Percentiles rank a stretch among this genome's conserved stretches.
These are phyloP conservation scores for Otatea glauca DNA, from an alignment of 176 grass and related monocot species.

Conservation along the genomic window DNA sequence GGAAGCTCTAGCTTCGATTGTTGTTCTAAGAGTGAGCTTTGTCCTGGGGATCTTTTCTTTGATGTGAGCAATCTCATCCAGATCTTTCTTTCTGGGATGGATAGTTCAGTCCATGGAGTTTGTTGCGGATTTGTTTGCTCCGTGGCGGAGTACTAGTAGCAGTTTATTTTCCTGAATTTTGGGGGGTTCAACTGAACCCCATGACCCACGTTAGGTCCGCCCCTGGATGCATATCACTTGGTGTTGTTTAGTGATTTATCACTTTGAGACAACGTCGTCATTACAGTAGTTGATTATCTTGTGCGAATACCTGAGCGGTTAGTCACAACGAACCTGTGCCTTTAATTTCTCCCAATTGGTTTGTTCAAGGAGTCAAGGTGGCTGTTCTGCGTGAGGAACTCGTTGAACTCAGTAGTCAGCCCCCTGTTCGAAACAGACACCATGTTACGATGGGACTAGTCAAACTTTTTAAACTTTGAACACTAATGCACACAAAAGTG, in stretches of 20 bases:
- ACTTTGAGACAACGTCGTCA: slow-evolving; percentile 9
- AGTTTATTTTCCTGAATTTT: too few relatives aligned
- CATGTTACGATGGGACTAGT: not conserved
- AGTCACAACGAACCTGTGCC: not conserved
- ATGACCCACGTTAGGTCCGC: too few relatives aligned
- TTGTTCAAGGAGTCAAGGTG: not conserved
- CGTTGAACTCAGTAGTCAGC: not conserved
- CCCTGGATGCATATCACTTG: not conserved
- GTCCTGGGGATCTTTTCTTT: too few relatives aligned
- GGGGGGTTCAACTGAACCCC: too few relatives aligned
- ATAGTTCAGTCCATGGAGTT: too few relatives aligned
- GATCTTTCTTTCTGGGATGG: too few relatives aligned
- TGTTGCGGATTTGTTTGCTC: too few relatives aligned
- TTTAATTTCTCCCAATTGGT: not conserved
- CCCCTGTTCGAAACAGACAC: not conserved
- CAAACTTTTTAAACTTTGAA: not conserved
- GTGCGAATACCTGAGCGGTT: not conserved
- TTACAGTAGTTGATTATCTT: slow-evolving; percentile 17
- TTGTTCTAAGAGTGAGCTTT: too few relatives aligned
- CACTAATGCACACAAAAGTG: not conserved
- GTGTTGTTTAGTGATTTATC: slow-evolving; percentile 12
- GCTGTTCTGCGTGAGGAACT: not conserved
- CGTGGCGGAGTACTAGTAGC: too few relatives aligned
- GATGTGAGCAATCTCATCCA: too few relatives aligned
- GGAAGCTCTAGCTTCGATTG: too few relatives aligned